Evolutionary conservation across 2,329 filamentous ascomycete species (phyloP).

Genomic region (Paraconiothyrium sp.): DNA sequence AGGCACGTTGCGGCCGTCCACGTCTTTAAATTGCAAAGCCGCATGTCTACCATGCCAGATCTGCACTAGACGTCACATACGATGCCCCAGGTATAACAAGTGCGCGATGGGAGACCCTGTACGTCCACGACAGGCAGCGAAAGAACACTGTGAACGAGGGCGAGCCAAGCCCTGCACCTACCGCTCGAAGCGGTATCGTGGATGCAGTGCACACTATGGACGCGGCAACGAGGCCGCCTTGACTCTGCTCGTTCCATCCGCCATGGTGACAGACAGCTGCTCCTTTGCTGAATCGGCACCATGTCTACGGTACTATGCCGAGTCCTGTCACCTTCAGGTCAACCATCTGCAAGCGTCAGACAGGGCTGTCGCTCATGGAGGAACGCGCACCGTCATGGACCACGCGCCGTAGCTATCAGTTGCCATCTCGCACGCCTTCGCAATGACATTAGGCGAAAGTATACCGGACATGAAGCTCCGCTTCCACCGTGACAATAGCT

Average conservation of each 20-base stretch:
- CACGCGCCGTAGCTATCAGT: background rate
- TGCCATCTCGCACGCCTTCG: background rate
- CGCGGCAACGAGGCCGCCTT: too few species aligned
- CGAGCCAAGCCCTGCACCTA: slow-evolving; percentile 8
- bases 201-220: background rate
- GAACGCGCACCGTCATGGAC: slow-evolving; percentile 6
- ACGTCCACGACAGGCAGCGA: slow-evolving; percentile 13
- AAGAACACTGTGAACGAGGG: background rate
- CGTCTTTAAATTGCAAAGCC: slow-evolving; percentile 38
- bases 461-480: slow-evolving; percentile 10
- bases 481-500: slow-evolving; percentile 11
- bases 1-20: slow-evolving; percentile 29
- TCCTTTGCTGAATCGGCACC: background rate
- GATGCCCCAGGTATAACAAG: slow-evolving; percentile 9
- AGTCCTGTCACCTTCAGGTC: background rate
- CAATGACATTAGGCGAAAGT: slow-evolving; percentile 1
- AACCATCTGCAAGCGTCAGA: background rate
- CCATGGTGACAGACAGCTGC: background rate
- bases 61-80: slow-evolving; percentile 30
- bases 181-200: slow-evolving; percentile 8
- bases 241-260: background rate
- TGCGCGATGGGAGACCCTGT: slow-evolving; percentile 8
- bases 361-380: background rate
- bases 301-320: background rate
- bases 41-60: slow-evolving; percentile 31